phyloP scores from a whole-genome alignment of 345 rosid genomes.

The Lepidium sativum region DNA sequence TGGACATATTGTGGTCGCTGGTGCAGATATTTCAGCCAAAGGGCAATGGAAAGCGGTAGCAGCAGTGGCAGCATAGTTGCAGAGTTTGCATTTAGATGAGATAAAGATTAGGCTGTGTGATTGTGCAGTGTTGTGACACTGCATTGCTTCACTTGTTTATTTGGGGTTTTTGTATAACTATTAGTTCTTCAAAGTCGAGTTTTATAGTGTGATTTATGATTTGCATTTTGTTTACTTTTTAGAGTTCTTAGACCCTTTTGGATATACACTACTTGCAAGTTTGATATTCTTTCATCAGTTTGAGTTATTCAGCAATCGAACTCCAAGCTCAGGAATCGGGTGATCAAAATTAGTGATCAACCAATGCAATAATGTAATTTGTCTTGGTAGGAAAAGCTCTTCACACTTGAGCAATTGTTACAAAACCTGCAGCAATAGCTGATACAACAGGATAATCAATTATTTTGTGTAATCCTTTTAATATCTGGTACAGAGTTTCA shows the following conservation, averaged over 20 bases:
- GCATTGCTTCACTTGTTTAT: neutral
- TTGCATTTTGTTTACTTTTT: neutral
- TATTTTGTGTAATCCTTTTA: no score
- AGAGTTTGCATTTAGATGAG: neutral
- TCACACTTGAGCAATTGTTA: no score
- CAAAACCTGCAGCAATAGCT: no score
- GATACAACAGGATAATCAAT: no score
- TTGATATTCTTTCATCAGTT: neutral
- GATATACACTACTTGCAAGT: neutral
- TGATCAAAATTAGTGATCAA: no score
- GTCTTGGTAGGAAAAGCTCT: no score
- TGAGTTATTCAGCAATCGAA: neutral
- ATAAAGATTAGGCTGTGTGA: constrained; percentile 1
- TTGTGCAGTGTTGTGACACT: constrained; percentile 13
- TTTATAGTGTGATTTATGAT: constrained; percentile 8
- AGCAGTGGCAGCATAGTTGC: neutral
- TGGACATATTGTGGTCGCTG: constrained; percentile 94
- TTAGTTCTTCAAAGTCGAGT: neutral
- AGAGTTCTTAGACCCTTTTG: neutral
- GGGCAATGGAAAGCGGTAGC: constrained; percentile 30
- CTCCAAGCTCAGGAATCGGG: neutral
- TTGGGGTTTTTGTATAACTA: constrained; percentile 1
- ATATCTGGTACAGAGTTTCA: no score
- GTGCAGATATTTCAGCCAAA: constrained; percentile 78
- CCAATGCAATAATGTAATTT: no score